These are phyloP conservation scores for Isatis lusitanica DNA, from an alignment of 441 rosid species.

Conservation along the genomic window DNA sequence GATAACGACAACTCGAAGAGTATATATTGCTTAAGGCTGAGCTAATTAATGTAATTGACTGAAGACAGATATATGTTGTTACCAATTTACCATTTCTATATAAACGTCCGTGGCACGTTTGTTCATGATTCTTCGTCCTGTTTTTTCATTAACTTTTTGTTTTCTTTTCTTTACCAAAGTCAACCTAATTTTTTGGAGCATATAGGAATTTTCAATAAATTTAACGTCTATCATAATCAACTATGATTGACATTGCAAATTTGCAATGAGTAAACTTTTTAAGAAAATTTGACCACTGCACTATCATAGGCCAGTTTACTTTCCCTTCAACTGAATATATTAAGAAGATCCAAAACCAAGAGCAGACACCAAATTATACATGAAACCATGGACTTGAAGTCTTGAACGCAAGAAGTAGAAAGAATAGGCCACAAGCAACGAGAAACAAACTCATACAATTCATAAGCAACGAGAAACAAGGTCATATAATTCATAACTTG, in stretches of 20 bases:
- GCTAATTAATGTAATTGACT: conserved; percentile 27
- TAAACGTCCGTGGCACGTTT: conserved; percentile 20
- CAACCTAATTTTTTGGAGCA: not conserved
- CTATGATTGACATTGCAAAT: not conserved
- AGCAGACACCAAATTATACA: not conserved
- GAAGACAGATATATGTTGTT: not conserved
- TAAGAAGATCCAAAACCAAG: not conserved
- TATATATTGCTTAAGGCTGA: conserved; percentile 5
- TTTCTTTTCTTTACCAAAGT: conserved; percentile 3
- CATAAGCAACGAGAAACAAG: not conserved
- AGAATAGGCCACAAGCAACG: not conserved
- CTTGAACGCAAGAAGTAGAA: not conserved
- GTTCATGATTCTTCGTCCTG: conserved; percentile 5
- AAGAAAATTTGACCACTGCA: not conserved
- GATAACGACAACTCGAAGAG: conserved; percentile 32
- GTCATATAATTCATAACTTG: not conserved
- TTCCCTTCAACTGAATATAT: not conserved
- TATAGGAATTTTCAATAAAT: not conserved
- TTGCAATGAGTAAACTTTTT: not conserved
- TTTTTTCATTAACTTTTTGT: not conserved
- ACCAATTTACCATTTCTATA: conserved; percentile 18
- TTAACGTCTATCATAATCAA: not conserved
- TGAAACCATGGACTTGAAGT: not conserved
- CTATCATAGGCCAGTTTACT: not conserved
- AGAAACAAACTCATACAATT: not conserved